These are phyloP conservation scores for Arachis hypogaea DNA, from an alignment of 306 rosid species.

Conservation along the genomic window DNA sequence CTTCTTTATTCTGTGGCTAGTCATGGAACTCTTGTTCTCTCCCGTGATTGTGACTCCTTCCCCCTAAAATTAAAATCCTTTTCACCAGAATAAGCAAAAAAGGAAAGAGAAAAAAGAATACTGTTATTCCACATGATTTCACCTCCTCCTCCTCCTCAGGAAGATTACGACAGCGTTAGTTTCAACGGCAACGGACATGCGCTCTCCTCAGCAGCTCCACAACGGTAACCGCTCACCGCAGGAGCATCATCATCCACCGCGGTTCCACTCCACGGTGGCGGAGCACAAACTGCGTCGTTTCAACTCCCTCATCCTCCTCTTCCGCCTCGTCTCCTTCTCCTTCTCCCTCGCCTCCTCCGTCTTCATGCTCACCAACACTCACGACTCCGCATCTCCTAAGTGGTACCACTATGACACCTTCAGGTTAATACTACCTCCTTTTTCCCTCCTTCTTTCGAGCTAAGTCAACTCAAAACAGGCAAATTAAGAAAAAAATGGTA, in stretches of 20 bases:
- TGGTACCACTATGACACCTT: slow-evolving; percentile 92
- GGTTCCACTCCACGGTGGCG: slow-evolving; percentile 87
- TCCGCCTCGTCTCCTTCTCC: slow-evolving; percentile 78
- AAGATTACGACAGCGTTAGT: background rate
- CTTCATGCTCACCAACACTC: slow-evolving; percentile 88
- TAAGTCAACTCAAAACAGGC: too few relatives aligned
- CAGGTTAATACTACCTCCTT: slow-evolving; percentile 52
- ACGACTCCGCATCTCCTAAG: slow-evolving; percentile 61
- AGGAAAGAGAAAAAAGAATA: too few relatives aligned
- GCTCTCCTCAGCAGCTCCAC: slow-evolving; percentile 66
- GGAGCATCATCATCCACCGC: slow-evolving; percentile 37
- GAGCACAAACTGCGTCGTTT: slow-evolving; percentile 88
- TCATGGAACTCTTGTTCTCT: slow-evolving; percentile 46
- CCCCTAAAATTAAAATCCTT: slow-evolving; percentile 26
- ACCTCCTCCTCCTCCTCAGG: background rate
- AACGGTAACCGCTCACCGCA: slow-evolving; percentile 61
- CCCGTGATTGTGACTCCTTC: slow-evolving; percentile 50
- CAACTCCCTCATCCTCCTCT: slow-evolving; percentile 74
- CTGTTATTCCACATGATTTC: slow-evolving; percentile 28
- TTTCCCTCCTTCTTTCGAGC: background rate
- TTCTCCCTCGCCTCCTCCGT: slow-evolving; percentile 77
- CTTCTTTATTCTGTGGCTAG: background rate
- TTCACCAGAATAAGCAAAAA: background rate
- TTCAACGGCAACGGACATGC: slow-evolving; percentile 49
- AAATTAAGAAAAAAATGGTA: too few relatives aligned